A percentile compares a stretch with the other conserved stretches of the same genome.
Evolutionary conservation across 768 basidiomycete species (phyloP).

Genomic region (Solioccasus polychromus): DNA sequence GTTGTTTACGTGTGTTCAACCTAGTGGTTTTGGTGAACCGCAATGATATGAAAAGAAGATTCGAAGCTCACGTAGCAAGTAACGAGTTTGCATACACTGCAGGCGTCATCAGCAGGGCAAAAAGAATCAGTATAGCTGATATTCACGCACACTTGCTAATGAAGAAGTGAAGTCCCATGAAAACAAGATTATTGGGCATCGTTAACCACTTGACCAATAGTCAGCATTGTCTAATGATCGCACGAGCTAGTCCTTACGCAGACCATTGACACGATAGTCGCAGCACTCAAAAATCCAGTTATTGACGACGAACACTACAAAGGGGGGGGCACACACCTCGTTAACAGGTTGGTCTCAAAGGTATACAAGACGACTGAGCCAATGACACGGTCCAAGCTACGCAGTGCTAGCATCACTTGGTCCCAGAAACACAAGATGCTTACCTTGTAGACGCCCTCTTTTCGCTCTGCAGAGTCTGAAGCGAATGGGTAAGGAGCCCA

Average conservation of each 20-base stretch:
- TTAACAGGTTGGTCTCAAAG: constrained; percentile 51
- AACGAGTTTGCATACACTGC: constrained; percentile 52
- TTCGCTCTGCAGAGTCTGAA: constrained; percentile 38
- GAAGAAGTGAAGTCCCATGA: constrained; percentile 52
- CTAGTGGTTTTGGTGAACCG: constrained; percentile 13
- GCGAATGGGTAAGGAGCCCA: constrained; percentile 40
- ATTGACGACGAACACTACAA: neutral
- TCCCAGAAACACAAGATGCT: neutral
- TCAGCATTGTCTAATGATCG: neutral
- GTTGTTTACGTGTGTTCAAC: constrained; percentile 37
- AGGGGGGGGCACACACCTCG: constrained; percentile 32
- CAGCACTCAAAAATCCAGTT: constrained; percentile 28
- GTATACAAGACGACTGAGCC: constrained; percentile 49
- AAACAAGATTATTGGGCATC: constrained; percentile 47
- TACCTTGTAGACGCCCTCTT: constrained; percentile 41
- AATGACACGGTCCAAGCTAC: constrained; percentile 46
- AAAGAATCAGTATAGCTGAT: neutral
- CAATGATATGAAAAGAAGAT: neutral
- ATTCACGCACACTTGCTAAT: constrained; percentile 46
- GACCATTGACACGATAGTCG: constrained; percentile 40
- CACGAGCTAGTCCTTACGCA: constrained; percentile 33
- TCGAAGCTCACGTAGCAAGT: constrained; percentile 37
- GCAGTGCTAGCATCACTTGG: neutral
- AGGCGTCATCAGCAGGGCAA: neutral
- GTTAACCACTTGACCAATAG: constrained; percentile 38